Evolutionary conservation across 805 yeast genomes (phyloP).

Genomic region (Wickerhamiella allomyrinae): DNA sequence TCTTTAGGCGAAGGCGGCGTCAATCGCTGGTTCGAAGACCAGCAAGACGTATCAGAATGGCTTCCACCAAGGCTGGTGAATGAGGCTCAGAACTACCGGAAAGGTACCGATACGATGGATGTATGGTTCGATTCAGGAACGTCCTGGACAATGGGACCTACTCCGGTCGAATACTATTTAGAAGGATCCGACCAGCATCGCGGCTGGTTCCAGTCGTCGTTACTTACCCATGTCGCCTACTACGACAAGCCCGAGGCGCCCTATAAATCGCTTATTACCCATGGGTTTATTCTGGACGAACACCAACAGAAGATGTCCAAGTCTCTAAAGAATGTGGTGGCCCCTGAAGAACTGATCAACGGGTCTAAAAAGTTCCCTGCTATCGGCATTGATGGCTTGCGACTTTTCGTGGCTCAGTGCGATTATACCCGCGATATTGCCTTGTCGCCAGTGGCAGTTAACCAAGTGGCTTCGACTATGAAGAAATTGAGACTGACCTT

Average conservation of each 20-base stretch:
- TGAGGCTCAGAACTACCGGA: conserved; percentile 27
- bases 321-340: conserved; percentile 68
- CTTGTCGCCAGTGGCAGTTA: conserved; percentile 55
- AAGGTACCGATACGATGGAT: conserved; percentile 89
- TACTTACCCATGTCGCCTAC: conserved; percentile 58
- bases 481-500: conserved; percentile 75
- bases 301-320: conserved; percentile 87
- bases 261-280: conserved; percentile 64
- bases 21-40: conserved; percentile 50
- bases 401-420: conserved; percentile 82
- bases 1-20: conserved; percentile 37
- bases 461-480: conserved; percentile 63
- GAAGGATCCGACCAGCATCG: conserved; percentile 99
- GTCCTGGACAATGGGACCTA: conserved; percentile 57
- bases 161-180: conserved; percentile 51
- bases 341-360: conserved; percentile 48
- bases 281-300: conserved; percentile 84
- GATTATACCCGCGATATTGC: conserved; percentile 73
- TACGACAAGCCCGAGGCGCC: conserved; percentile 37
- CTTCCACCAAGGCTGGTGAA: conserved; percentile 36
- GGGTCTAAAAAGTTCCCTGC: conserved; percentile 22
- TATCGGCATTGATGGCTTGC: conserved; percentile 78
- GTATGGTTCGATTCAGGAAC: conserved; percentile 99
- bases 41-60: conserved; percentile 48
- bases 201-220: conserved; percentile 96